Base-by-base conservation (phyloP, 2,329 filamentous ascomycete genomes). In the Hymenoscyphus fructigenus region DNA sequence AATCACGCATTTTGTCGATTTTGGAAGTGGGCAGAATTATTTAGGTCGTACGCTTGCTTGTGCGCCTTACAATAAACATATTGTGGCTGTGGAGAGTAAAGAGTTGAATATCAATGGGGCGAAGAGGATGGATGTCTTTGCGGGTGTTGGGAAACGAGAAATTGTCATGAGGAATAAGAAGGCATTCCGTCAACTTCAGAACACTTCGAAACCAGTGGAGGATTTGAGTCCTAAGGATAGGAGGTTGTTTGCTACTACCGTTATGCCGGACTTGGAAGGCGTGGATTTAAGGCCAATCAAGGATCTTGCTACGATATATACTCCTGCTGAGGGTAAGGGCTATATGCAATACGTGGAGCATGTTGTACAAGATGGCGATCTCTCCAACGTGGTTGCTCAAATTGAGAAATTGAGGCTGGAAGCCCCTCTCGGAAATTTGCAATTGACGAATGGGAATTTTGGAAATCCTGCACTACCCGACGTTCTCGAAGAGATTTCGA, bases 11-110 rank as follows among this genome's bases (percentile, higher is more conserved):
- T 88, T 97, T 65, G 89, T 98, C 59, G 95, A 99, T 78, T 97
- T 98, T 77, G 95, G 95, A 32, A 97, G 93, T 61, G 95, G 95
- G 0, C 94, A 98, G 76, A 98, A 97, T 75, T 99, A 99, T 74
- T 87, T 99, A 3, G 94, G 95, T 0, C 85, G 95, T 57, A 91
- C 92, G 0, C 82, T 99, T 65, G 94, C 94, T 15, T 92, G 90
- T 67, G 83, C 88, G 62, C 93, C 93, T 0, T 97, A 96, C 79
- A 91, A 93, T 73, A 88, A 89, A 72, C 87, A 93, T 69, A 90
- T 98, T 55, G 88, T 98, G 62, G 95, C 94, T 1, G 92, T 99
- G 38, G 95, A 99, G 78, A 91, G 92, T 65, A 88, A 89, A 68
- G 88, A 91, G 72, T 87, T 90, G 71, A 97, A 97, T 73, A 96